A percentile compares a stretch with the other conserved stretches of the same genome.
Conservation (phyloP, 192 early-diverging fungal genomes). For the Mortierella hygrophila region DNA sequence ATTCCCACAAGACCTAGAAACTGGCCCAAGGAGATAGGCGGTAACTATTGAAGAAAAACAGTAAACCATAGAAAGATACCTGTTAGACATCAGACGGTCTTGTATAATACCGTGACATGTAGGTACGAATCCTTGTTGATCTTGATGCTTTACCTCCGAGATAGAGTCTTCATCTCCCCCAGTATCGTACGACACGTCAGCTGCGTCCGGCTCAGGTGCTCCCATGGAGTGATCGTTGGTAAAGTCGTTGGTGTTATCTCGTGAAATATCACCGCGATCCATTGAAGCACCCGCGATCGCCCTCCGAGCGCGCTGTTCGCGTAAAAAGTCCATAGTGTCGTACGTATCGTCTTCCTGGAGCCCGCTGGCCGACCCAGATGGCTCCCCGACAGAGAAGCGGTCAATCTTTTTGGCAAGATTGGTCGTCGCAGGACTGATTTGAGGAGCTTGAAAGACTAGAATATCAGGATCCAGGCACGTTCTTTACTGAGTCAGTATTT, state of each 20-base stretch:
- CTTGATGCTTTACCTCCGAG: slow-evolving; percentile 1
- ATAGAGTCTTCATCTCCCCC: slow-evolving; percentile 19
- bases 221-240: neutral
- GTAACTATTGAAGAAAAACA: slow-evolving; percentile 13
- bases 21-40: slow-evolving; percentile 37
- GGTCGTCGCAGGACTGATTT: slow-evolving; percentile 48
- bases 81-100: too few species aligned
- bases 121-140: too few species aligned
- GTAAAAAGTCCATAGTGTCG: neutral
- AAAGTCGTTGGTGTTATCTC: neutral
- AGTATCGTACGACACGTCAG: neutral
- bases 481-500: neutral
- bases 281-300: neutral
- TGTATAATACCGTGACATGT: neutral
- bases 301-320: neutral
- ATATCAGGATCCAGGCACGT: neutral
- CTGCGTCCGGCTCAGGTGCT: neutral
- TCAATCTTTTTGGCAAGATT: slow-evolving; percentile 43
- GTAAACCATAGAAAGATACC: too few species aligned
- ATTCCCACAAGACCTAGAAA: slow-evolving; percentile 43
- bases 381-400: slow-evolving; percentile 28
- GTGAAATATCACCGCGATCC: neutral
- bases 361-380: neutral
- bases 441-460: slow-evolving; percentile 33
- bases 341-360: neutral